phyloP scores from a whole-genome alignment of 345 rosid genomes.

The Acer negundo region DNA sequence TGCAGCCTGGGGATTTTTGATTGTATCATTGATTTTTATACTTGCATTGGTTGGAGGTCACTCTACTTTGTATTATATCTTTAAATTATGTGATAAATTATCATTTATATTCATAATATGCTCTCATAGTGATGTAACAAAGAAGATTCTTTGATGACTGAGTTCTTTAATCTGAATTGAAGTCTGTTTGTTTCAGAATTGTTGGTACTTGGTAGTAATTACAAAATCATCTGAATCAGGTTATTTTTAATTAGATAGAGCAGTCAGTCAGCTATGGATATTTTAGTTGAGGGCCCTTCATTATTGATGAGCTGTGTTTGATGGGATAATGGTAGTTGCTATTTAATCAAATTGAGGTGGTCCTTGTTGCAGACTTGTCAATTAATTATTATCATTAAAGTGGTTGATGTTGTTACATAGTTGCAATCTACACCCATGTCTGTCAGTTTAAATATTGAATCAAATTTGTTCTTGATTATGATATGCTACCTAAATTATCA shows the following conservation, averaged over 20 bases:
- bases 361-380: background rate
- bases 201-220: background rate
- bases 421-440: background rate
- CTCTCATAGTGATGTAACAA: background rate
- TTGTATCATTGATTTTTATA: constrained; percentile 11
- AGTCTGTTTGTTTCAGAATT: constrained; percentile 7
- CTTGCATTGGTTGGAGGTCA: constrained; percentile 14
- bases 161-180: background rate
- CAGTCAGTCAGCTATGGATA: too few relatives aligned
- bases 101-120: background rate
- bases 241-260: background rate
- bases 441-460: background rate
- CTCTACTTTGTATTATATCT: constrained; percentile 9
- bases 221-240: too few relatives aligned
- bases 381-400: background rate
- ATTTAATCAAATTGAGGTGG: background rate
- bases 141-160: background rate
- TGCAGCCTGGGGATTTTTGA: constrained; percentile 9
- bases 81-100: constrained; percentile 5
- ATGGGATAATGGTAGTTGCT: background rate
- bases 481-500: background rate
- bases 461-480: background rate
- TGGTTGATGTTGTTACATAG: constrained; percentile 1
- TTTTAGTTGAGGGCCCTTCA: background rate
- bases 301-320: constrained; percentile 6